Percentiles rank a stretch among this genome's conserved stretches.
Conservation (phyloP, 352 stramenopile species). For the Phytophthora agathidicida region DNA sequence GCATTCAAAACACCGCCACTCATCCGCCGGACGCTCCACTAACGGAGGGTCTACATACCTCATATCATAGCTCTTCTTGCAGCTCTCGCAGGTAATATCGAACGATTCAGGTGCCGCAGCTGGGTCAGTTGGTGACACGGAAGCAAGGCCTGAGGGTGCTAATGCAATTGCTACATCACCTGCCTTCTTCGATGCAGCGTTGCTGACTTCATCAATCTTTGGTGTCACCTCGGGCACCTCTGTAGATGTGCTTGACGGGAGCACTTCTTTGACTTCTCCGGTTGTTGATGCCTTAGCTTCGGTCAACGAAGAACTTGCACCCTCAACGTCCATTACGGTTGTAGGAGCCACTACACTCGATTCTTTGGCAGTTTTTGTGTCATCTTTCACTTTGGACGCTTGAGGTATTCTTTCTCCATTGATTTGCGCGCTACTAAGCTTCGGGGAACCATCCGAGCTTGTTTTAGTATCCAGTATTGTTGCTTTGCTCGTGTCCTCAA, state of each 20-base stretch:
- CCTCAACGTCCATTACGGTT: slow-evolving; percentile 1
- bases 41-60: slow-evolving; percentile 84
- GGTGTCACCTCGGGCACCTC: not conserved
- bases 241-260: not conserved
- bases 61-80: slow-evolving; percentile 85
- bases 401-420: slow-evolving; percentile 5
- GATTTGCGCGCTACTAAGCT: not conserved
- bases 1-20: slow-evolving; percentile 90
- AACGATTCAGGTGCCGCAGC: slow-evolving; percentile 52
- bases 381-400: not conserved
- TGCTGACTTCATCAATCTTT: not conserved
- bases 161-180: slow-evolving; percentile 1
- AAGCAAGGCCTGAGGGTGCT: slow-evolving; percentile 9
- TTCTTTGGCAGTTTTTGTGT: slow-evolving; percentile 3
- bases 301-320: not conserved
- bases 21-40: slow-evolving; percentile 68
- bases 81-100: slow-evolving; percentile 82
- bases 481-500: slow-evolving; percentile 3
- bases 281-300: slow-evolving; percentile 4
- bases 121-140: slow-evolving; percentile 30
- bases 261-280: not conserved
- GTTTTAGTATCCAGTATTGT: not conserved
- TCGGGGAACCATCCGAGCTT: not conserved
- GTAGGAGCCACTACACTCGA: not conserved
- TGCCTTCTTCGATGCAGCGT: not conserved